Evolutionary conservation across 2,329 filamentous ascomycete species (phyloP).

Genomic region (Ceratocystis huliohia): DNA sequence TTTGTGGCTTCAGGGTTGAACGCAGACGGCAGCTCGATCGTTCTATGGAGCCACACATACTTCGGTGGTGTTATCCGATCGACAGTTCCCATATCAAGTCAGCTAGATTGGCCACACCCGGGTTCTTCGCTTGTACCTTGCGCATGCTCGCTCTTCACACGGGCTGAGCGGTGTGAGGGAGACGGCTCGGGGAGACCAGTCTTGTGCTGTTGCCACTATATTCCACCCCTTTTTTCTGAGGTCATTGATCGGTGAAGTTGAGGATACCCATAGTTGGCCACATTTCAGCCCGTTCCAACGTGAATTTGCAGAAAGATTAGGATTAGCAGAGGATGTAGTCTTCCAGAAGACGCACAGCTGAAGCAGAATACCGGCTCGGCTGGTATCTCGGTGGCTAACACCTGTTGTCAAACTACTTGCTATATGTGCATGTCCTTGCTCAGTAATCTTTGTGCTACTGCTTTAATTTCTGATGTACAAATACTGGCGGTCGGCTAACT

Average conservation of each 20-base stretch:
- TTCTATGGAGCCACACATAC: slow-evolving; percentile 58
- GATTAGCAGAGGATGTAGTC: too few species aligned
- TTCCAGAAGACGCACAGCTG: too few species aligned
- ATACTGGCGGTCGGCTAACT: too few species aligned
- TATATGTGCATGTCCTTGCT: too few species aligned
- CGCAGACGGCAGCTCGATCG: slow-evolving; percentile 72
- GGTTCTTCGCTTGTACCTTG: background rate
- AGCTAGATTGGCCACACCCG: background rate
- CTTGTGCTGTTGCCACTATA: slow-evolving; percentile 53
- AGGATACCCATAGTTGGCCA: slow-evolving; percentile 64
- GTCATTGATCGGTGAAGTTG: slow-evolving; percentile 81
- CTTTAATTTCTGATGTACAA: too few species aligned
- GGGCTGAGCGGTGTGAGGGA: background rate
- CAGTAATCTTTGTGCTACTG: too few species aligned
- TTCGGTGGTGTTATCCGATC: slow-evolving; percentile 76
- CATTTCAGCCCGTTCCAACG: slow-evolving; percentile 8
- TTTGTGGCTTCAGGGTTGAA: slow-evolving; percentile 42
- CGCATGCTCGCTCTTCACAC: slow-evolving; percentile 1
- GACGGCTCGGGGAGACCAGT: slow-evolving; percentile 2
- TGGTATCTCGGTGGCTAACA: too few species aligned
- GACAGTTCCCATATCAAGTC: slow-evolving; percentile 71
- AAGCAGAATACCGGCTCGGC: too few species aligned
- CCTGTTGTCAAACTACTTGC: too few species aligned
- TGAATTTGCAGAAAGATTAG: background rate
- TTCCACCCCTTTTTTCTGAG: slow-evolving; percentile 82